Base-by-base conservation (phyloP, 345 rosid genomes). In the Melastoma malabathricum region DNA sequence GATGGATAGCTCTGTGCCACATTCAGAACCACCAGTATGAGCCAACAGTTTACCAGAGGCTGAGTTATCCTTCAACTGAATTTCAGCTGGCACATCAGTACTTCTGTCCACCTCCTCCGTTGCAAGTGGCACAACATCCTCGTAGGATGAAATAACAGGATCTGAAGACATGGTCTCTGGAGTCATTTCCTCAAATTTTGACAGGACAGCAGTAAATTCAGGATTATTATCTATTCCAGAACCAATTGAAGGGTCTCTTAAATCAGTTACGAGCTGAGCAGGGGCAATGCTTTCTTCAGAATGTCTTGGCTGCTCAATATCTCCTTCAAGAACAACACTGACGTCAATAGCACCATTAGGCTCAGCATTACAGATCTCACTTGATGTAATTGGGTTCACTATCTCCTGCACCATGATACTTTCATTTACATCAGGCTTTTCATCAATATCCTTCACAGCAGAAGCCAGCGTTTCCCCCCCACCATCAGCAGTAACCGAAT, bases 1-100 rank as follows among this genome's bases (percentile, higher is more conserved):
- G 56, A 92, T 75, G 60, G 96, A 86, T 43, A 92, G 89, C 60
- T 87, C 95, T 3, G 95, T 80, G 55, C 94, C 89, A 57, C 98
- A 80, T 60, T 90, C 98, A 52, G 97, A 89, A 31, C 75, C 81
- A 63, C 72, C 72, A 46, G 63, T 56, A 53, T 69, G 83, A 44
- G 46, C 71, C 69, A 60, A 65, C 17, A 59, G 18, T 53, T 48
- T 57, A 46, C 52, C 59, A 9, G 58, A 50, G 13, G 57, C 62
- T 0, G 51, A 57, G 58, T 64, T 68, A 67, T 73, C 96, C 46
- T 60, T 47, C 13, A 59, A 6, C 34, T 23, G 50, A 22, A 59
- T 59, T 46, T 75, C 72, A 55, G 58, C 70, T 48, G 56, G 57
- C 45, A 58, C 65, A 29, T 25, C 41, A 15, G 43, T 49, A 46